phyloP scores from a whole-genome alignment of 2,329 filamentous ascomycete species.

The Didymella arachidicola region DNA sequence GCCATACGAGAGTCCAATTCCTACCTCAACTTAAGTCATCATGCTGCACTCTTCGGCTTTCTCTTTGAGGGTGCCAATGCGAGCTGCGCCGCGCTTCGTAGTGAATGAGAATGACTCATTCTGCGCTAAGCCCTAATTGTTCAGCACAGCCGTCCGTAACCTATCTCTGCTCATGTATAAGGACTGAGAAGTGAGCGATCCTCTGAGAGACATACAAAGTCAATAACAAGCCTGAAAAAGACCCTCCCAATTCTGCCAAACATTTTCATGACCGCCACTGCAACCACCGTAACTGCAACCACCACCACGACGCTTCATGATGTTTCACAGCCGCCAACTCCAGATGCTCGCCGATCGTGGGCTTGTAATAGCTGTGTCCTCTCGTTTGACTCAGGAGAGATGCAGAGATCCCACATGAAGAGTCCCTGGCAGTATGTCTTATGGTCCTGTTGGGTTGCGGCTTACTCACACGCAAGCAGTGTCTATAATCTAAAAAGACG shows the following conservation, averaged over 20 bases:
- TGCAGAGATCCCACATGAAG: constrained; percentile 13
- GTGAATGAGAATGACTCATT: constrained; percentile 12
- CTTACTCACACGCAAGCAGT: not conserved
- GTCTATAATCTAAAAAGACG: constrained; percentile 17
- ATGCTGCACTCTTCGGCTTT: not conserved
- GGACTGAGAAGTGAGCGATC: not conserved
- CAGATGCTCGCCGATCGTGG: not conserved
- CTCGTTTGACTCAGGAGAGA: not conserved
- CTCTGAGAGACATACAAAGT: not conserved
- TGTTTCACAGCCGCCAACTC: not conserved
- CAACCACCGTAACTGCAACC: not conserved
- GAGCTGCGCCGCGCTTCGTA: not conserved
- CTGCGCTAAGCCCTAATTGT: not conserved
- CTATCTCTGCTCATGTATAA: not conserved
- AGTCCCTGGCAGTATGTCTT: constrained; percentile 11
- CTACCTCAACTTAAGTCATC: too few species aligned
- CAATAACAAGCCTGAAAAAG: not conserved
- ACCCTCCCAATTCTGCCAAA: not conserved
- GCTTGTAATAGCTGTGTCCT: constrained; percentile 4
- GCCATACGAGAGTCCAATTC: not conserved
- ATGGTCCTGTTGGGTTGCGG: not conserved
- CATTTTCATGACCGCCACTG: not conserved
- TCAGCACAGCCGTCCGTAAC: too few species aligned
- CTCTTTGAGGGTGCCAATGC: not conserved
- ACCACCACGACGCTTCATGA: not conserved